Percentiles rank a stretch among this genome's conserved stretches.
These are phyloP conservation scores for Heliamphora pulchella DNA, from an alignment of 179 eudicot species.

Conservation along the genomic window DNA sequence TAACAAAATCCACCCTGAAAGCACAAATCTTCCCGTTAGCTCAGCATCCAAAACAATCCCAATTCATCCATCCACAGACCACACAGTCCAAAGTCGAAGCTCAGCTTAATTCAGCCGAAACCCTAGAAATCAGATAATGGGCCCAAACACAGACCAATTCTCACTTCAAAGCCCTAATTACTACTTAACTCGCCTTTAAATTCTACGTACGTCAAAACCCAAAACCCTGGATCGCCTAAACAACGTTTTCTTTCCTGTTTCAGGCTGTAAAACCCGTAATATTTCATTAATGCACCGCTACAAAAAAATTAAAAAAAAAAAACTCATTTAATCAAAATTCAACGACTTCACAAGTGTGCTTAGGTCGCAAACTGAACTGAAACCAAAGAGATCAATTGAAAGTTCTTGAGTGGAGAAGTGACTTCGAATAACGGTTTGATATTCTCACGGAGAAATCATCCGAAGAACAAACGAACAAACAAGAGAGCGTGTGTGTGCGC, in stretches of 20 bases:
- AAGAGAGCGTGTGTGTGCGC: too few relatives aligned
- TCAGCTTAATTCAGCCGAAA: background rate
- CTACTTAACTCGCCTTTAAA: background rate
- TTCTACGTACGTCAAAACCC: background rate
- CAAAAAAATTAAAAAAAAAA: background rate
- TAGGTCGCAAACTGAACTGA: background rate
- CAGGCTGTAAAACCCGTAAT: background rate
- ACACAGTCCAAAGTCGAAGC: background rate
- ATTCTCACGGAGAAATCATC: background rate
- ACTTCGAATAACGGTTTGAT: background rate
- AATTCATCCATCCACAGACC: background rate
- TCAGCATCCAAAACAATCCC: background rate
- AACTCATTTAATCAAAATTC: slow-evolving; percentile 8
- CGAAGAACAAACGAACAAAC: background rate
- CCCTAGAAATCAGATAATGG: background rate
- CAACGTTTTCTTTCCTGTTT: background rate
- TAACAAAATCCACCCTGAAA: background rate
- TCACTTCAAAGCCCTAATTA: background rate
- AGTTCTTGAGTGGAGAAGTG: background rate
- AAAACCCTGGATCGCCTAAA: background rate
- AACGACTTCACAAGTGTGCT: background rate
- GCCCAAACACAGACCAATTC: slow-evolving; percentile 5
- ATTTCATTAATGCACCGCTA: background rate
- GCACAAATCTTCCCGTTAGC: background rate
- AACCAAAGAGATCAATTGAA: slow-evolving; percentile 1